Evolutionary conservation across 352 stramenopile species (phyloP).

Genomic region (Phytophthora colocasiae): DNA sequence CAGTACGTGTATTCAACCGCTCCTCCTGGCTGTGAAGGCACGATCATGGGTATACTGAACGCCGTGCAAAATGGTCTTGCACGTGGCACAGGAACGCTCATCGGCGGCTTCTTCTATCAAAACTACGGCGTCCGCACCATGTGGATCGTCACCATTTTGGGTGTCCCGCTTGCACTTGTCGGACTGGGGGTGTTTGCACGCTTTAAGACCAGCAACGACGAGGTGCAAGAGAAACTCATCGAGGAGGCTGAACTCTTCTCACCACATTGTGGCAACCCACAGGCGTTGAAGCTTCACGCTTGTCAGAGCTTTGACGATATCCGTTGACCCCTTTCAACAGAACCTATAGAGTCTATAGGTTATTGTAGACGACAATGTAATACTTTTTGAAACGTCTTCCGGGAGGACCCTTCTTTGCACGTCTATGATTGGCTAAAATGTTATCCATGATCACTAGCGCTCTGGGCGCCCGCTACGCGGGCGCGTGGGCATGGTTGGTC

Average conservation of each 20-base stretch:
- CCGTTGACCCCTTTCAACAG: too few relatives aligned
- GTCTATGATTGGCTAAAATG: too few relatives aligned
- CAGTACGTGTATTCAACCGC: constrained; percentile 79
- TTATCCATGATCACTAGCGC: constrained; percentile 1
- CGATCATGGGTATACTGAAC: constrained; percentile 82
- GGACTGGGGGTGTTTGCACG: constrained; percentile 64
- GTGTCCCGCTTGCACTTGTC: constrained; percentile 68
- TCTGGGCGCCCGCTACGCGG: too few relatives aligned
- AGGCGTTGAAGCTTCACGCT: constrained; percentile 35
- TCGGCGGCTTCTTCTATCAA: constrained; percentile 84
- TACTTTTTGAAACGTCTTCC: too few relatives aligned
- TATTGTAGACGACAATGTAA: too few relatives aligned
- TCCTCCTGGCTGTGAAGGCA: constrained; percentile 67
- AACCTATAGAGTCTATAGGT: too few relatives aligned
- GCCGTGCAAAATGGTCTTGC: constrained; percentile 78
- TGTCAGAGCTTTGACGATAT: too few relatives aligned
- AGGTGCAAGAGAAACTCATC: constrained; percentile 43
- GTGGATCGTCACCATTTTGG: constrained; percentile 74
- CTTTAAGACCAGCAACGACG: constrained; percentile 56
- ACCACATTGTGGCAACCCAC: constrained; percentile 54
- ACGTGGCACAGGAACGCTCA: constrained; percentile 68
- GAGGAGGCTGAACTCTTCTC: constrained; percentile 76
- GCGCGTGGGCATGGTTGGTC: too few relatives aligned
- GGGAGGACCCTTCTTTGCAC: background rate
- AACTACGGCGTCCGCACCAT: constrained; percentile 67